Evolutionary conservation across 768 basidiomycete species (phyloP), one percentile per base, ranked within the genome.

Genomic region (Trametes coccinea): DNA sequence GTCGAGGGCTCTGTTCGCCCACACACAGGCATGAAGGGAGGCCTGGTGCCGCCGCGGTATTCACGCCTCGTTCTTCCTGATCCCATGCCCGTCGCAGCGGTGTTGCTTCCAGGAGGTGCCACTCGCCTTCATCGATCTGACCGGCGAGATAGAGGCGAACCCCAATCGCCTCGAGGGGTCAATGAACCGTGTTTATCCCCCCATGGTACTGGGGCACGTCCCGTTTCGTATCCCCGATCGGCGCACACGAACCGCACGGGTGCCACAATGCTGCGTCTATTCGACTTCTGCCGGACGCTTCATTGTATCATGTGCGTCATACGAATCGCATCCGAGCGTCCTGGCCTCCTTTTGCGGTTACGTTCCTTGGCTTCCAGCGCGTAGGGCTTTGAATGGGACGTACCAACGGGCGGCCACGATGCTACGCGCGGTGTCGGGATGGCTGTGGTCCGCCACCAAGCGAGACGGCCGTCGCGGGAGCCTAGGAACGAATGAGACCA

Each of bases 1-100:
- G 61, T 62, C 55, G 61, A 57, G 61, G 61, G 61, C 61, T 53
- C 61, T 40, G 43, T 62, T 62, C 55, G 55, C 50, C n/a, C 22
- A 44, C 41, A 47, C 54, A 10, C 14, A 48, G 22, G 41, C 40
- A 31, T 17, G 50, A 29, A 14, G 46, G 27, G 39, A 17, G 52
- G 14, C 13, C 9, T 29, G 34, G 46, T 4, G 33, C 51, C 34
- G 43, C 60, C 61, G 56, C 61, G 49, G 49, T 30, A 49, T 40
- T 56, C 49, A 54, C 43, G 44, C 54, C 17, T 56, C 33, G 41
- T 53, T 43, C 48, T 11, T 16, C 33, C 29, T 34, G 48, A 16
- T 31, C 45, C 61, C 44, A 50, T 51, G 55, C 34, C 44, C 61
- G 41, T 52, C 31, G 57, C 31, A 29, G 14, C 27, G 29, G 11